Percentiles rank a stretch among this genome's conserved stretches.
phyloP scores from a whole-genome alignment of 1,284 basidiomycete genomes.

The Cutaneotrichosporon mucoides region DNA sequence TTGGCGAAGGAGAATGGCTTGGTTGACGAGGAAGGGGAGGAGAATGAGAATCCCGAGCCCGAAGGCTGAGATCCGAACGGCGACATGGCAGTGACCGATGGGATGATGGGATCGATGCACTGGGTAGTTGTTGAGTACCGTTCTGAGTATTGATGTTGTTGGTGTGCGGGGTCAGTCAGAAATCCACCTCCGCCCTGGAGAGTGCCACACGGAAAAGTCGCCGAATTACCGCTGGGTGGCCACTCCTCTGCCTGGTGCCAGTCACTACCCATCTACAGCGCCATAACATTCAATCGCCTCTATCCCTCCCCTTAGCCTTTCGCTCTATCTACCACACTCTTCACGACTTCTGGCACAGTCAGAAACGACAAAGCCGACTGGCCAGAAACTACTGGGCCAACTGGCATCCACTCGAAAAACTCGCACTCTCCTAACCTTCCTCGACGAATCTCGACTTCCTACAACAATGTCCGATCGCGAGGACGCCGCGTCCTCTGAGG shows the following conservation, averaged over 20 bases:
- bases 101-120: neutral
- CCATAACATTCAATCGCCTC: neutral
- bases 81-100: neutral
- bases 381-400: neutral
- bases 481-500: constrained; percentile 41
- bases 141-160: neutral
- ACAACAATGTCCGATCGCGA: constrained; percentile 36
- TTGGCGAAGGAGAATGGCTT: constrained; percentile 9
- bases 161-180: neutral
- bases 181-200: neutral
- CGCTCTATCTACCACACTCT: neutral
- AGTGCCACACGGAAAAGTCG: constrained; percentile 1
- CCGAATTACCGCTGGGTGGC: neutral
- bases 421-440: neutral
- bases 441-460: neutral
- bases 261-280: too few relatives aligned
- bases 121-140: neutral
- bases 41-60: constrained; percentile 8
- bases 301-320: neutral
- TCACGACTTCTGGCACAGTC: too few relatives aligned
- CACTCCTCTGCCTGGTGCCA: too few relatives aligned
- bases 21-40: constrained; percentile 4
- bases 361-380: neutral
- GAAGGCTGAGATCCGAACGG: constrained; percentile 3
- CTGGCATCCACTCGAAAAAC: neutral